A percentile compares a stretch with the other conserved stretches of the same genome.
phyloP scores from a whole-genome alignment of 495 filamentous ascomycete species.

The Poronia punctata region DNA sequence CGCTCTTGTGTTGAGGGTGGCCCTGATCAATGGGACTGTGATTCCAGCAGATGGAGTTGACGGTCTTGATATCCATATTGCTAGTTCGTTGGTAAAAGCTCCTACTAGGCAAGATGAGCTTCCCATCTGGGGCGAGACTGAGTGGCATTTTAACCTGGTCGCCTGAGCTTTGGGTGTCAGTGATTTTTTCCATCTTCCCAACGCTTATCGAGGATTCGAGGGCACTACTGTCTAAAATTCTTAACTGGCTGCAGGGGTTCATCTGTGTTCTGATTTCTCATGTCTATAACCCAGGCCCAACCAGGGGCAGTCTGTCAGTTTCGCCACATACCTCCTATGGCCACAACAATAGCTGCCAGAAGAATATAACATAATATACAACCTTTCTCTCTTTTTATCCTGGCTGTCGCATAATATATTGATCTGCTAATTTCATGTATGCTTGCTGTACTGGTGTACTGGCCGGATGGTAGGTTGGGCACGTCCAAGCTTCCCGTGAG shows the following conservation, averaged over 20 bases:
- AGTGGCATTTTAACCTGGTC: constrained; percentile 21
- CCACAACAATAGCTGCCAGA: too few species aligned
- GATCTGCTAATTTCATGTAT: too few species aligned
- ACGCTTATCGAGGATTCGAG: neutral
- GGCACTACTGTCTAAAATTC: neutral
- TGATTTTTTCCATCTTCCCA: neutral
- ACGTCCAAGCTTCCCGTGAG: too few species aligned
- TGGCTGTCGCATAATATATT: too few species aligned
- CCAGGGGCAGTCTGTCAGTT: too few species aligned
- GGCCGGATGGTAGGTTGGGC: too few species aligned
- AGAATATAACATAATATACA: too few species aligned
- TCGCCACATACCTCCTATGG: too few species aligned
- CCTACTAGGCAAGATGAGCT: constrained; percentile 32
- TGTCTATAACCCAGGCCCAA: too few species aligned
- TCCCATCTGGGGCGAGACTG: constrained; percentile 35
- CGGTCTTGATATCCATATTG: constrained; percentile 32
- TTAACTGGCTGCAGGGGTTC: constrained; percentile 2
- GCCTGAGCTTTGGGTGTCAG: constrained; percentile 5
- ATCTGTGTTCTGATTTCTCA: too few species aligned
- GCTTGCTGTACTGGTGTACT: too few species aligned
- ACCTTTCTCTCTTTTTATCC: too few species aligned
- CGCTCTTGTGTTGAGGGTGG: constrained; percentile 35
- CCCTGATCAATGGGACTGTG: constrained; percentile 22
- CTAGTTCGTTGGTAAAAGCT: constrained; percentile 32
- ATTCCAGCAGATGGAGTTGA: constrained; percentile 17